phyloP scores from a whole-genome alignment of 768 basidiomycete genomes.

The Leccinellum rugosiceps region DNA sequence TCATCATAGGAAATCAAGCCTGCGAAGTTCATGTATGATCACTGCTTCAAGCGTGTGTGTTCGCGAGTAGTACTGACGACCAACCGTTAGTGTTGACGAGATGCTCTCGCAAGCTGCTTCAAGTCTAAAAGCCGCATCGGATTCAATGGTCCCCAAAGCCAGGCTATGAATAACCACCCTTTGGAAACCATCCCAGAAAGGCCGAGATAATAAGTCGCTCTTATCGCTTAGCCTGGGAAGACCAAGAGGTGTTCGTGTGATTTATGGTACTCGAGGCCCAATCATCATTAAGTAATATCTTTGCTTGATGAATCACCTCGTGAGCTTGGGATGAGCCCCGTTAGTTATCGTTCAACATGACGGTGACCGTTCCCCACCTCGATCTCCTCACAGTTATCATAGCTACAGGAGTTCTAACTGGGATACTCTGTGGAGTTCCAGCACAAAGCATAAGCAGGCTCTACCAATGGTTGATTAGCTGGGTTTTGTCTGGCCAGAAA shows the following conservation, averaged over 20 bases:
- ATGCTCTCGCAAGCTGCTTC: conserved; percentile 68
- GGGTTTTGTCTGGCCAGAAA: conserved; percentile 3
- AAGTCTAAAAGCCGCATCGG: conserved; percentile 46
- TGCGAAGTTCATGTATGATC: conserved; percentile 76
- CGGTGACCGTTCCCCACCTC: conserved; percentile 3
- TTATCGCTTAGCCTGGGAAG: neutral
- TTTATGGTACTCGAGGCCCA: neutral
- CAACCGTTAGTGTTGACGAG: conserved; percentile 66
- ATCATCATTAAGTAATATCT: no score
- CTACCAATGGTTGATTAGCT: conserved; percentile 7
- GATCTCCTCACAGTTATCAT: neutral
- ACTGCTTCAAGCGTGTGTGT: neutral
- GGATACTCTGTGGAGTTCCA: neutral
- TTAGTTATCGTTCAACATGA: conserved; percentile 1
- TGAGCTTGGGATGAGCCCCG: neutral
- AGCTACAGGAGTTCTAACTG: conserved; percentile 1
- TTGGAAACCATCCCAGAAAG: neutral
- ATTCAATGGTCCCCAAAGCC: conserved; percentile 41
- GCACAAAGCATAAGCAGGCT: neutral
- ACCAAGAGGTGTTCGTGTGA: neutral
- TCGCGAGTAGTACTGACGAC: conserved; percentile 8
- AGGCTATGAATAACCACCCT: conserved; percentile 39
- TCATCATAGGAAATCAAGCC: conserved; percentile 66
- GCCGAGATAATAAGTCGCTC: neutral
- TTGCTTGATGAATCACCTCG: neutral